These are phyloP conservation scores for Coemansia sp. DNA, from an alignment of 371 early-diverging fungal genomes.

Conservation along the genomic window DNA sequence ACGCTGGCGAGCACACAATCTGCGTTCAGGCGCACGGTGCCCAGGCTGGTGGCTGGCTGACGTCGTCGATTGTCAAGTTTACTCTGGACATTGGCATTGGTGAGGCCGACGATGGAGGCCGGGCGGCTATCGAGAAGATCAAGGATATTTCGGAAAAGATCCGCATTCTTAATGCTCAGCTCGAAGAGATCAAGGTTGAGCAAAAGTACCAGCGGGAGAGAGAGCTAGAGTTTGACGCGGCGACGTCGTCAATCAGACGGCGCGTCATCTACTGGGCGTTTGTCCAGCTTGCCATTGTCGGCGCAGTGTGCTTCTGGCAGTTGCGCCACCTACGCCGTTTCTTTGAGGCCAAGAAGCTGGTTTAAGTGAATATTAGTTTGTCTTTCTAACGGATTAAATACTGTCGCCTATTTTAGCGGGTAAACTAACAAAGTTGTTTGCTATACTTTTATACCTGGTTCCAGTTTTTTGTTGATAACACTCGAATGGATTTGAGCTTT, in stretches of 20 bases:
- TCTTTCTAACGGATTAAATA: not conserved
- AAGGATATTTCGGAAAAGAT: slow-evolving; percentile 64
- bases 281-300: slow-evolving; percentile 77
- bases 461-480: no score
- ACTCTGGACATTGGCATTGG: slow-evolving; percentile 74
- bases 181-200: slow-evolving; percentile 82
- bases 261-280: slow-evolving; percentile 88
- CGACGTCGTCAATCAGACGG: slow-evolving; percentile 77
- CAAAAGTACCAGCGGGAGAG: slow-evolving; percentile 86
- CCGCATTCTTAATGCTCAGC: slow-evolving; percentile 76
- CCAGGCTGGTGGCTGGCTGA: slow-evolving; percentile 50
- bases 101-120: slow-evolving; percentile 65
- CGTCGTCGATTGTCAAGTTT: slow-evolving; percentile 40
- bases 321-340: slow-evolving; percentile 86
- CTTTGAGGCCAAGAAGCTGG: slow-evolving; percentile 92
- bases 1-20: slow-evolving; percentile 85
- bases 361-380: slow-evolving; percentile 53
- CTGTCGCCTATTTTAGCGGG: not conserved
- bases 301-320: slow-evolving; percentile 86
- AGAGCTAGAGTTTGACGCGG: slow-evolving; percentile 85
- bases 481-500: not conserved
- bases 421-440: no score
- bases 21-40: slow-evolving; percentile 68
- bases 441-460: no score
- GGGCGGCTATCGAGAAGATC: slow-evolving; percentile 58